Evolutionary conservation across 2,329 filamentous ascomycete species (phyloP).

Genomic region (Penicillium brevicompactum): DNA sequence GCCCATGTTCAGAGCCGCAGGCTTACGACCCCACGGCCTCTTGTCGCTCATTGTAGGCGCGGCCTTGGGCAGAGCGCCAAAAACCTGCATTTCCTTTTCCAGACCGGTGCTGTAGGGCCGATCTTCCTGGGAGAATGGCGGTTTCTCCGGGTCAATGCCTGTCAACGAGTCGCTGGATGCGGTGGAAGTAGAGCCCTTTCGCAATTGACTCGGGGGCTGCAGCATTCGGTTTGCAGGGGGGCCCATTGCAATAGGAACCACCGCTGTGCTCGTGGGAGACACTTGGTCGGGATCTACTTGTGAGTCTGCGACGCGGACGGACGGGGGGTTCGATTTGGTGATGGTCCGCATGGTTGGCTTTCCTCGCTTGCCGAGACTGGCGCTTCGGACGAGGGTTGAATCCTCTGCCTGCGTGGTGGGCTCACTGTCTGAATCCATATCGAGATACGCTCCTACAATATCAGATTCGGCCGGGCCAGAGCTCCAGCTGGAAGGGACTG

Average conservation of each 20-base stretch:
- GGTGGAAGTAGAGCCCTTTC: slow-evolving; percentile 18
- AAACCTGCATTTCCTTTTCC: slow-evolving; percentile 26
- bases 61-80: slow-evolving; percentile 25
- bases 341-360: slow-evolving; percentile 47
- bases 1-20: slow-evolving; percentile 78
- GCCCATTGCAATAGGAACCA: slow-evolving; percentile 1
- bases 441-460: slow-evolving; percentile 43
- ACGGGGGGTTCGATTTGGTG: slow-evolving; percentile 28
- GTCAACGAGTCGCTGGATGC: slow-evolving; percentile 23
- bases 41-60: slow-evolving; percentile 44
- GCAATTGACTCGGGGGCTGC: slow-evolving; percentile 9
- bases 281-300: slow-evolving; percentile 4
- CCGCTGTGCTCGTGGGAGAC: not conserved
- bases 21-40: slow-evolving; percentile 47
- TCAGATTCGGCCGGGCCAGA: slow-evolving; percentile 51
- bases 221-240: slow-evolving; percentile 4
- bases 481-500: slow-evolving; percentile 70
- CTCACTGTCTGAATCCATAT: slow-evolving; percentile 30
- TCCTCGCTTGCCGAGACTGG: slow-evolving; percentile 46
- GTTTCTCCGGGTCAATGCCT: slow-evolving; percentile 34
- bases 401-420: slow-evolving; percentile 21
- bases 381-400: slow-evolving; percentile 40
- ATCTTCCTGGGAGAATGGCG: slow-evolving; percentile 29
- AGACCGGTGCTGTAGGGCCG: slow-evolving; percentile 13
- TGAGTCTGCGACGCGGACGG: slow-evolving; percentile 18